Evolutionary conservation across 208 protist species (phyloP).

Genomic region (Trypanosoma theileri): DNA sequence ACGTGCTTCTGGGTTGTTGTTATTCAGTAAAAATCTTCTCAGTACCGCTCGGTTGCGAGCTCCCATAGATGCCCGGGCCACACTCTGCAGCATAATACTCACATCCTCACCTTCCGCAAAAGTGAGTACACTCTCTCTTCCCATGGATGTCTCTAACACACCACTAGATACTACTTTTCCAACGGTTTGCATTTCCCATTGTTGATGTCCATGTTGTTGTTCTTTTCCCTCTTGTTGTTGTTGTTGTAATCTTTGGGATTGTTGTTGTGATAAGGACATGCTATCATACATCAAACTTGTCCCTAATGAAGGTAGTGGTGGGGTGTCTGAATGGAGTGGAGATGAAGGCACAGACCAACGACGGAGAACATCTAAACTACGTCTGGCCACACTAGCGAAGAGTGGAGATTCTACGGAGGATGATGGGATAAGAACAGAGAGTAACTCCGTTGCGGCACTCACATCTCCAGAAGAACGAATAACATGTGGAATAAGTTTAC

Average conservation of each 20-base stretch:
- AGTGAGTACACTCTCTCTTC: not conserved
- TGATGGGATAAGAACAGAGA: conserved; percentile 37
- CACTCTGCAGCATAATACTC: conserved; percentile 30
- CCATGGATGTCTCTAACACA: not conserved
- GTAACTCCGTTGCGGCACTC: conserved; percentile 36
- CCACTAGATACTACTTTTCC: not conserved
- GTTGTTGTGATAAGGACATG: too few species aligned
- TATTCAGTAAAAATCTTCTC: conserved; percentile 41
- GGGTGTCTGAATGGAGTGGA: not conserved
- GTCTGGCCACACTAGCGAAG: conserved; percentile 42
- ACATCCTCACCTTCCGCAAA: not conserved
- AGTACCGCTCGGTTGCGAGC: conserved; percentile 44
- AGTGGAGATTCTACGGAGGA: conserved; percentile 39
- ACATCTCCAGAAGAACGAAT: conserved; percentile 42
- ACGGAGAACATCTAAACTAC: conserved; percentile 46
- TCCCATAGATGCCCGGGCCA: conserved; percentile 52
- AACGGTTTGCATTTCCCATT: not conserved
- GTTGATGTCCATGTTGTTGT: not conserved
- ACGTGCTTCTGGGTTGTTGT: conserved; percentile 34
- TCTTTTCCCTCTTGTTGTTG: not conserved
- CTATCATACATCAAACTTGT: not conserved
- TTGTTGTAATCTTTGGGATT: not conserved
- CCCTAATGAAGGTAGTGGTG: not conserved
- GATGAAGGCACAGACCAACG: conserved; percentile 35
- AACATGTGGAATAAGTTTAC: conserved; percentile 40